phyloP scores from a whole-genome alignment of 306 rosid genomes.

The Quercus variabilis region DNA sequence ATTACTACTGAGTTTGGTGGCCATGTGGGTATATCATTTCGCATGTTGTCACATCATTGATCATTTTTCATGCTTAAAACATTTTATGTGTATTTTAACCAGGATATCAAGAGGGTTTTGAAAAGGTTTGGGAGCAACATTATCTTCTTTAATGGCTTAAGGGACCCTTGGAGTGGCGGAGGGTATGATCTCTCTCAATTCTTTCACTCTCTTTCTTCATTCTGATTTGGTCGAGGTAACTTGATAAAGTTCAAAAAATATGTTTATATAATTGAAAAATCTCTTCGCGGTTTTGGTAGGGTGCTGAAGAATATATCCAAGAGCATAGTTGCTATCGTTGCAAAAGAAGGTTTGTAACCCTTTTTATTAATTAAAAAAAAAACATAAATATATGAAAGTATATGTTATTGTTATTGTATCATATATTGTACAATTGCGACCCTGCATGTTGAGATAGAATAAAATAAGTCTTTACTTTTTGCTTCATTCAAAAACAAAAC shows the following conservation, averaged over 20 bases:
- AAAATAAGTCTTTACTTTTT: too few relatives aligned
- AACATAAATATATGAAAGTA: too few relatives aligned
- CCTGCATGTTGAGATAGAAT: too few relatives aligned
- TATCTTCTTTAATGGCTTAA: constrained; percentile 84
- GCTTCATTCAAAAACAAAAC: too few relatives aligned
- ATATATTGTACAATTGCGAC: too few relatives aligned
- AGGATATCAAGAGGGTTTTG: constrained; percentile 55
- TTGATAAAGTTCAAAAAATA: not conserved
- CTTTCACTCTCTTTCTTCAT: not conserved
- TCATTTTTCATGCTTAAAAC: not conserved
- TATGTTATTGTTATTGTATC: too few relatives aligned
- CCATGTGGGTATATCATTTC: constrained; percentile 24
- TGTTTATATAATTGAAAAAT: not conserved
- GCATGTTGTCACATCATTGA: not conserved
- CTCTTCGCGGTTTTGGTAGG: constrained; percentile 23
- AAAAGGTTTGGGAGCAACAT: constrained; percentile 77
- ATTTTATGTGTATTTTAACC: constrained; percentile 5
- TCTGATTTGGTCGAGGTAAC: not conserved
- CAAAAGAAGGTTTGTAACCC: constrained; percentile 52
- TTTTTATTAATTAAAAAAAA: too few relatives aligned
- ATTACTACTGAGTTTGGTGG: constrained; percentile 80
- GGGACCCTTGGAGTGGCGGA: constrained; percentile 99
- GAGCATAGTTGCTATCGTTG: constrained; percentile 67
- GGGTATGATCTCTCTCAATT: constrained; percentile 50
- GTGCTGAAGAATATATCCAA: constrained; percentile 66